These are phyloP conservation scores for Malus fusca DNA, from an alignment of 306 rosid genomes.

Conservation along the genomic window DNA sequence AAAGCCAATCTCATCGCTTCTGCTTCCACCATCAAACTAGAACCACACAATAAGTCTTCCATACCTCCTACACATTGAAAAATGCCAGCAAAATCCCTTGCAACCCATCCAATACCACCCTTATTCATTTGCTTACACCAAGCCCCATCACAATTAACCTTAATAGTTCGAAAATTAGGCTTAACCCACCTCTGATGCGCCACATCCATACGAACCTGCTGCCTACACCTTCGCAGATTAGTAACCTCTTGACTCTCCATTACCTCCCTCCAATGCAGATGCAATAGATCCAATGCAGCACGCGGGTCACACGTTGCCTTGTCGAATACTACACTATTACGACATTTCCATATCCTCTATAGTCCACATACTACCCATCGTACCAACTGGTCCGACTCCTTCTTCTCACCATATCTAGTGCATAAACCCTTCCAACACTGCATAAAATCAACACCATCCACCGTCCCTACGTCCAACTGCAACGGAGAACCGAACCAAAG, in stretches of 20 bases:
- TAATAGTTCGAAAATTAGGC: background rate
- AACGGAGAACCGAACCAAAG: no score
- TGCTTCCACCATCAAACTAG: background rate
- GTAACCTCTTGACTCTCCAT: accelerated
- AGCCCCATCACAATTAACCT: background rate
- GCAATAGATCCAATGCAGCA: background rate
- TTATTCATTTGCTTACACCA: background rate
- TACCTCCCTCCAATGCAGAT: background rate
- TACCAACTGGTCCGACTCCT: no score
- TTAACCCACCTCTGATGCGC: background rate
- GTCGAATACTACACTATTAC: background rate
- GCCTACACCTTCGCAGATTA: accelerated
- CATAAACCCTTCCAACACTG: no score
- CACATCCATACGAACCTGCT: no score
- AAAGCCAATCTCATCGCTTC: background rate
- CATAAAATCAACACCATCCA: no score
- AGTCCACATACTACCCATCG: background rate
- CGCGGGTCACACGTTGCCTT: accelerated
- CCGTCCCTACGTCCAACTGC: no score
- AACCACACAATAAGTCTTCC: background rate
- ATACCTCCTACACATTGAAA: background rate
- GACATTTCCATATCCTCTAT: background rate
- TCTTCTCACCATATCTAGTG: no score
- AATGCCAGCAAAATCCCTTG: background rate
- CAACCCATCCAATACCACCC: background rate